Evolutionary conservation across 2,329 filamentous ascomycete species (phyloP), one percentile per base, ranked within the genome.

Genomic region (Nigrospora oryzae): DNA sequence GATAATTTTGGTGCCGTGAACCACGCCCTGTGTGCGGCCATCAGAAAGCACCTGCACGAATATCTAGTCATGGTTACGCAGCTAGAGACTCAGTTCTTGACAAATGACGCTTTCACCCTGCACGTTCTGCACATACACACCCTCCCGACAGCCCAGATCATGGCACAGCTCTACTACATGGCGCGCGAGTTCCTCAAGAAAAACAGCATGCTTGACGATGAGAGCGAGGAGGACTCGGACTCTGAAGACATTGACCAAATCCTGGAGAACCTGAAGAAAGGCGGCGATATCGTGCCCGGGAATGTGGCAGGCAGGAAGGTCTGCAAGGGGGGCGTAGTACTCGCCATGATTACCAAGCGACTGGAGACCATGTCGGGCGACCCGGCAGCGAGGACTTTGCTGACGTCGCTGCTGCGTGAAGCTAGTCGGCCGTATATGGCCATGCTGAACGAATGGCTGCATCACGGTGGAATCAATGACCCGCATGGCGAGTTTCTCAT

Each of bases 361-460:
- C 69, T 97, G 10, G 86, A 93, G 53, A 83, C 85, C 13, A 91
- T 96, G 80, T 93, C 91, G 1, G 93, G 93, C 38, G 93, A 98
- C 59, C 93, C 93, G 4, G 85, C 89, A 1, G 90, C 93, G 16
- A 80, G 88, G 50, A 79, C 83, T 19, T 67, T 98, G 16, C 74
- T 98, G 11, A 93, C 88, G 11, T 84, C 83, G 3, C 67, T 98
- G 28, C 66, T 98, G 36, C 78, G 88, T 45, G 91, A 97, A 63
- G 85, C 91, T 1, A 96, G 90, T 57, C 80, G 85, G 45, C 93
- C 93, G 0, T 98, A 98, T 61, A 96, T 97, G 90, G 77, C 79
- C 36, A 98, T 98, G 93, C 70, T 98, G 49, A 98, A 98, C 58
- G 91, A 97, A 63, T 98, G 93, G 93, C 71, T 98, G 14, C 93